These are phyloP conservation scores for Penicillium sp. DNA, from an alignment of 2,329 filamentous ascomycete genomes.

Conservation along the genomic window DNA sequence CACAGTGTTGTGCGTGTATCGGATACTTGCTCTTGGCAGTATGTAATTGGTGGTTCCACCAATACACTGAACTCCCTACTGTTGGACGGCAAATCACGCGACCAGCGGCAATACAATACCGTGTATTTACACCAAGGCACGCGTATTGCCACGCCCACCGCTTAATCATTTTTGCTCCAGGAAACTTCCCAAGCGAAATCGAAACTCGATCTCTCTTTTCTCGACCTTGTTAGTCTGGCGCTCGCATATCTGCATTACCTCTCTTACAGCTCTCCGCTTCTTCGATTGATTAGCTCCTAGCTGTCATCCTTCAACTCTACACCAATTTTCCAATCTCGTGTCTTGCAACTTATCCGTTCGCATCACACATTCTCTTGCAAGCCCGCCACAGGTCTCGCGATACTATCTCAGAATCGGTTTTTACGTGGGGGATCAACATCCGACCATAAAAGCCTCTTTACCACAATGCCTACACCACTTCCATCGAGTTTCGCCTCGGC, in stretches of 20 bases:
- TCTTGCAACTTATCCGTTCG: constrained; percentile 26
- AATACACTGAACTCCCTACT: neutral
- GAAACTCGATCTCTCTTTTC: constrained; percentile 31
- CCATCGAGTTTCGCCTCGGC: constrained; percentile 82
- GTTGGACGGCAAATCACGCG: constrained; percentile 11
- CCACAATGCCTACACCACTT: constrained; percentile 68
- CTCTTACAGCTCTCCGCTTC: constrained; percentile 14
- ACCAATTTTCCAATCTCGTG: constrained; percentile 16
- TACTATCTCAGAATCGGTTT: constrained; percentile 18
- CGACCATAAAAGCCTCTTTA: constrained; percentile 20
- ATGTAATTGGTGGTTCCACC: constrained; percentile 7
- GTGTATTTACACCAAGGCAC: constrained; percentile 15
- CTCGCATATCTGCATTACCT: constrained; percentile 28
- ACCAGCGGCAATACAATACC: constrained; percentile 12
- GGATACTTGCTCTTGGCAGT: constrained; percentile 9
- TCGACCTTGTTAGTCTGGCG: constrained; percentile 33
- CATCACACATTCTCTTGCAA: constrained; percentile 20
- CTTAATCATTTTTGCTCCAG: constrained; percentile 30
- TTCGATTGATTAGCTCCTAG: constrained; percentile 23
- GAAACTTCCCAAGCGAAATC: constrained; percentile 28
- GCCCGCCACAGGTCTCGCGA: constrained; percentile 27
- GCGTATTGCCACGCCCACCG: constrained; percentile 31
- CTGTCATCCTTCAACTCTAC: constrained; percentile 13
- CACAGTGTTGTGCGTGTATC: constrained; percentile 17
- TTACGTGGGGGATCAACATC: constrained; percentile 25